phyloP scores from a whole-genome alignment of 805 yeast species.

The Brettanomyces nanus region DNA sequence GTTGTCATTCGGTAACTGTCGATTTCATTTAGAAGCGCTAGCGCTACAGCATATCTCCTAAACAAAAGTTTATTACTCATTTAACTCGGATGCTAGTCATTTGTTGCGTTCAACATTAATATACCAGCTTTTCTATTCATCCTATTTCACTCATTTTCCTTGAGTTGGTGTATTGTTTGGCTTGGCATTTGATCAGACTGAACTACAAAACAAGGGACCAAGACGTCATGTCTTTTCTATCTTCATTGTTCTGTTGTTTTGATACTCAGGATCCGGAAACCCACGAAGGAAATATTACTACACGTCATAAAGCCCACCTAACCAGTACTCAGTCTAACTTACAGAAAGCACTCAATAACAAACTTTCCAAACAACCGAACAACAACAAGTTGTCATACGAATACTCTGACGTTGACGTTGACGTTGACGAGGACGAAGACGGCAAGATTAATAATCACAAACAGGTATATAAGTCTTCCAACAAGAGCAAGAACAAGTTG shows the following conservation, averaged over 20 bases:
- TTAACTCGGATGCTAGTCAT: too few relatives aligned
- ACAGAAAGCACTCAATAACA: slow-evolving; percentile 25
- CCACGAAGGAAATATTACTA: slow-evolving; percentile 19
- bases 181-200: too few relatives aligned
- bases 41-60: too few relatives aligned
- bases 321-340: slow-evolving; percentile 27
- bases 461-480: neutral
- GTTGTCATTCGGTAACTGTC: too few relatives aligned
- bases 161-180: too few relatives aligned
- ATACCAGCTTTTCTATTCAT: too few relatives aligned
- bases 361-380: slow-evolving; percentile 1
- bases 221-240: slow-evolving; percentile 28
- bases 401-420: neutral
- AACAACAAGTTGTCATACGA: neutral
- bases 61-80: too few relatives aligned
- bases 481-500: slow-evolving; percentile 1
- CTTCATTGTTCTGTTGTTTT: slow-evolving; percentile 29
- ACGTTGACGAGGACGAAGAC: neutral
- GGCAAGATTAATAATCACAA: neutral
- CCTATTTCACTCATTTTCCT: too few relatives aligned
- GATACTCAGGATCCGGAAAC: slow-evolving; percentile 23
- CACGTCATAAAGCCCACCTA: slow-evolving; percentile 19
- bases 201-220: too few relatives aligned
- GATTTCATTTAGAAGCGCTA: too few relatives aligned
- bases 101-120: too few relatives aligned